A percentile compares a stretch with the other conserved stretches of the same genome.
phyloP scores from a whole-genome alignment of 768 basidiomycete genomes.

The Trametes villosa region DNA sequence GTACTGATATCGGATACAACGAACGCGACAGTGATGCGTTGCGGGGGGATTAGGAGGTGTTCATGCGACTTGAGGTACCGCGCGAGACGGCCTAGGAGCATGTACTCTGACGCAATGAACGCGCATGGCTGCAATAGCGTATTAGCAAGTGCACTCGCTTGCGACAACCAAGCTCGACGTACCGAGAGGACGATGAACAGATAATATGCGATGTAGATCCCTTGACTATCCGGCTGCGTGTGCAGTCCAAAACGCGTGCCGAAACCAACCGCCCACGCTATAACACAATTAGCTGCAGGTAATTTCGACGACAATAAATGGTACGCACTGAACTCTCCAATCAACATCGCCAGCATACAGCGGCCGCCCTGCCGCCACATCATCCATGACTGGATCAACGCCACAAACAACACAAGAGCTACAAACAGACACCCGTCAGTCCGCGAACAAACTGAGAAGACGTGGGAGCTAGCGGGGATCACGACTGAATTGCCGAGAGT shows the following conservation, averaged over 20 bases:
- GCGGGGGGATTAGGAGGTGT: slow-evolving; percentile 53
- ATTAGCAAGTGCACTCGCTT: not conserved
- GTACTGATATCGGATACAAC: slow-evolving; percentile 66
- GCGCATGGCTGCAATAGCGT: slow-evolving; percentile 61
- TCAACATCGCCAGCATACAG: slow-evolving; percentile 64
- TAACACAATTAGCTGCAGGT: not conserved
- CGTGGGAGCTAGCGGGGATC: not conserved
- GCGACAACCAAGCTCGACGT: slow-evolving; percentile 18
- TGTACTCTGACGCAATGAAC: slow-evolving; percentile 71
- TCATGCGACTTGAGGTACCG: slow-evolving; percentile 49
- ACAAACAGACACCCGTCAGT: slow-evolving; percentile 6
- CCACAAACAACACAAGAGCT: slow-evolving; percentile 35
- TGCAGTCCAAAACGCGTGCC: slow-evolving; percentile 60
- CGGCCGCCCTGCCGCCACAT: slow-evolving; percentile 51
- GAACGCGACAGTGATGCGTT: slow-evolving; percentile 59
- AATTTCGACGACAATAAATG: too few species aligned
- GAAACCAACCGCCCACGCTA: slow-evolving; percentile 63
- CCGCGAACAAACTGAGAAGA: too few species aligned
- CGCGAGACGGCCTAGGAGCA: slow-evolving; percentile 66
- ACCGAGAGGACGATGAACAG: slow-evolving; percentile 65
- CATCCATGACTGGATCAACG: slow-evolving; percentile 48
- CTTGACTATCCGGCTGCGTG: slow-evolving; percentile 53
- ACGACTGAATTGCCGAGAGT: not conserved
- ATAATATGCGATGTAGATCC: slow-evolving; percentile 59
- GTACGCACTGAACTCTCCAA: slow-evolving; percentile 60